These are phyloP conservation scores for Hypoxylon sp. DNA, from an alignment of 2,329 filamentous ascomycete genomes.

Conservation along the genomic window DNA sequence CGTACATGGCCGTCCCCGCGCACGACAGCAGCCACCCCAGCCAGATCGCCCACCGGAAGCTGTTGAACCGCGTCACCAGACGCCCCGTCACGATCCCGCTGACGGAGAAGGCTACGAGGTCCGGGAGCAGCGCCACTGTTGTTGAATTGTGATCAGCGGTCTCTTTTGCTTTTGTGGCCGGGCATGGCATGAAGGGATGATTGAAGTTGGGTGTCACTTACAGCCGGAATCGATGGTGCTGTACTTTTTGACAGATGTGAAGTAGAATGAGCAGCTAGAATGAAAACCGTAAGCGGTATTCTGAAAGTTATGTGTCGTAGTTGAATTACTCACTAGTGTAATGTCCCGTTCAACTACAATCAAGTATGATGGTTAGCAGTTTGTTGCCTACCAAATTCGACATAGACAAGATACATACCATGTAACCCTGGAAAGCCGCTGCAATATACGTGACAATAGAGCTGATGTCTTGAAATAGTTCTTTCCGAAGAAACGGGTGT, in stretches of 20 bases:
- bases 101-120: conserved; percentile 43
- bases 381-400: not conserved
- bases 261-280: conserved; percentile 43
- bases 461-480: conserved; percentile 43
- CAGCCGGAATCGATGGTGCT: conserved; percentile 46
- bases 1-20: conserved; percentile 24
- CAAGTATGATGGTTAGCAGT: not conserved
- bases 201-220: not conserved
- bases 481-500: conserved; percentile 46
- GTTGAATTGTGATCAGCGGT: not conserved
- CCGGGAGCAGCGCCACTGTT: conserved; percentile 46
- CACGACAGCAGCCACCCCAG: conserved; percentile 46
- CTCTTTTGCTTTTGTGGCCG: not conserved
- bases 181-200: not conserved
- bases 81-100: conserved; percentile 42
- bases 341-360: conserved; percentile 34
- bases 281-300: too few species aligned
- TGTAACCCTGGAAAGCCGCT: conserved; percentile 46
- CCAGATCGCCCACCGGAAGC: conserved; percentile 51
- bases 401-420: conserved; percentile 37
- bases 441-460: conserved; percentile 45
- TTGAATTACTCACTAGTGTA: conserved; percentile 39
- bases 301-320: not conserved
- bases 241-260: conserved; percentile 47
- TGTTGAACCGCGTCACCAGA: conserved; percentile 45